Evolutionary conservation across 2,329 filamentous ascomycete species (phyloP), one percentile per base, ranked within the genome.

Genomic region (Alternaria alternata): DNA sequence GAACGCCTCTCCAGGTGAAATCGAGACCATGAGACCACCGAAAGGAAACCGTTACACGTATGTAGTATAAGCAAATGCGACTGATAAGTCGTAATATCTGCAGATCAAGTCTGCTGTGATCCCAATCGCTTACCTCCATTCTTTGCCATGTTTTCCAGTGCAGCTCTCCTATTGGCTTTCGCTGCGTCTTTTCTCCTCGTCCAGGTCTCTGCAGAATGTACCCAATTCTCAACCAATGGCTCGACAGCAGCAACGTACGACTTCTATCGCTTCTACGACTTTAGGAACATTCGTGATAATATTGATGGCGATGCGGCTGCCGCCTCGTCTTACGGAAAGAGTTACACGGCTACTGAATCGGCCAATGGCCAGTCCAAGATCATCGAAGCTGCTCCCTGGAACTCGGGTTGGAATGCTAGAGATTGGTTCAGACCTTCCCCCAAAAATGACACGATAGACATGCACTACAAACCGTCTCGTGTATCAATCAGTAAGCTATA

Each of bases 251-350:
- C 60, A 5, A 54, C 46, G 3, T 67, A 62, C 46, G 51, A 59
- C 18, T 67, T 62, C 51, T 57, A 67, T 39, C 63, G 63, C 16
- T 67, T 67, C 32, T 67, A 64, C 46, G 63, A 67, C 49, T 67
- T 67, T 20, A 55, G 63, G 1, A 54, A 63, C 0, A 24, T 54
- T 2, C 38, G 49, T 24, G 49, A 57, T 11, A 7, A 32, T 16
- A 4, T n/a, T 18, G 7, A 36, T 9, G 38, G 26, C 20, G 20
- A 39, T 14, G 39, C 36, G 11, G 30, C 39, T 26, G 34, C 43
- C 8, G 16, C 28, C 18, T 9, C 28, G 20, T n/a, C 43, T 5
- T 26, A 44, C 20, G 49, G n/a, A 18, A 16, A 41, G 14, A 26
- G 12, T 22, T 18, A 44, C 16, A 41, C 32, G 24, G 11, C 7